Evolutionary conservation across 768 basidiomycete species (phyloP), one percentile per base, ranked within the genome.

Genomic region (Chalciporus chontae): DNA sequence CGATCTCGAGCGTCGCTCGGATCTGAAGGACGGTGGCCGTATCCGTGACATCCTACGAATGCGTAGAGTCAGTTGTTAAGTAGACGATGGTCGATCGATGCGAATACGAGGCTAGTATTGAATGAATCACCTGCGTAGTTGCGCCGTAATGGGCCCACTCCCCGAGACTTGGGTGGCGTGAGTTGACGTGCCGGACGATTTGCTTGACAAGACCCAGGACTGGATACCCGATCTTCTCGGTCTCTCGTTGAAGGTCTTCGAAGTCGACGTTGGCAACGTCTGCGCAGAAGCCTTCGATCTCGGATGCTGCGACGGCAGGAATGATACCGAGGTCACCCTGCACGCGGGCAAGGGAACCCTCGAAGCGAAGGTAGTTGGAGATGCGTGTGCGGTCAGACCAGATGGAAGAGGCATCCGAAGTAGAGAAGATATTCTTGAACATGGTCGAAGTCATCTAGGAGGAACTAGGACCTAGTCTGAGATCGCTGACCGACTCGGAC

Each of bases 71-170:
- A 39, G 26, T 9, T 19, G 8, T 41, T 18, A n/a, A 36, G 15
- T 8, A 36, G 15, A 36, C n/a, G 5, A 6, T 6, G 0, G 15
- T 31, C 31, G 13, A 31, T 11, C 4, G 31, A 11, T 31, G 31
- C n/a, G n/a, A n/a, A n/a, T n/a, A n/a, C n/a, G n/a, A n/a, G n/a
- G n/a, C n/a, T n/a, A n/a, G n/a, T n/a, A n/a, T n/a, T n/a, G n/a
- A 10, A 51, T 29, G 18, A 21, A 21, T 45, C 40, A 74, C 76
- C 68, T 77, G 76, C 15, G 76, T 77, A 4, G 76, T 77, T 4
- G 74, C 73, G 26, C 76, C 76, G 61, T 73, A 77, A 55, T 77
- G 76, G 15, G 64, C 65, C 73, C 76, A 76, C 58, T 76, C 76
- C 29, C 76, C 76, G 8, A 73, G 53, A 19, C 73, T 69, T 40